Percentiles rank a stretch among this genome's conserved stretches.
Conservation (phyloP, 116 monocot genomes). For the Zostera marina region DNA sequence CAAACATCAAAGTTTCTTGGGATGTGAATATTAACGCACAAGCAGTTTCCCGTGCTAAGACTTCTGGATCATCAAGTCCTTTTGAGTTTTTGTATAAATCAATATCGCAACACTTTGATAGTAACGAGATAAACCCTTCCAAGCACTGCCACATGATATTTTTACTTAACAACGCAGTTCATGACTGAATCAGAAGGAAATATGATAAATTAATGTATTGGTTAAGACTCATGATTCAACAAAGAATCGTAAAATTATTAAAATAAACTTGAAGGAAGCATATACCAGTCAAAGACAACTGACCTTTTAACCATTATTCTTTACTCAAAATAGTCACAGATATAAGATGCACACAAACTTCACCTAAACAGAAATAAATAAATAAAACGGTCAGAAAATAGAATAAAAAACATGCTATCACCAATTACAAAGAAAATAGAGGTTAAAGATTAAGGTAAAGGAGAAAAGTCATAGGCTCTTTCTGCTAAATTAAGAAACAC, state of each 20-base stretch:
- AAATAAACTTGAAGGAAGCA: not conserved
- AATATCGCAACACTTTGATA: constrained; percentile 73
- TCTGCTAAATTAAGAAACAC: too few relatives aligned
- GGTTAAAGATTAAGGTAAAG: too few relatives aligned
- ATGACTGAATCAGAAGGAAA: not conserved
- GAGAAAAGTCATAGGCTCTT: too few relatives aligned
- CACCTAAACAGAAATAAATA: too few relatives aligned
- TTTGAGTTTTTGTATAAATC: constrained; percentile 43
- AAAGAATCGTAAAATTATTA: not conserved
- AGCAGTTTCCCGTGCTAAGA: constrained; percentile 83
- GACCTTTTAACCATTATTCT: constrained; percentile 2
- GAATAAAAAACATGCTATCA: too few relatives aligned
- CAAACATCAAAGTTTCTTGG: not conserved
- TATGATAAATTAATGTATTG: not conserved
- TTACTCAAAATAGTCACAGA: not conserved
- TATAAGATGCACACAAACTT: too few relatives aligned
- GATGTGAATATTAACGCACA: constrained; percentile 35
- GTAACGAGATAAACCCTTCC: constrained; percentile 34
- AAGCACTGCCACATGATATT: constrained; percentile 14
- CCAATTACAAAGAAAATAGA: too few relatives aligned
- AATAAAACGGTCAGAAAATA: too few relatives aligned
- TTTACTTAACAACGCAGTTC: not conserved
- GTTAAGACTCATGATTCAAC: not conserved
- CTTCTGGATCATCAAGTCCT: constrained; percentile 78
- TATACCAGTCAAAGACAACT: not conserved